Base-by-base conservation (phyloP, 2,329 filamentous ascomycete species). In the Fusarium sp. region DNA sequence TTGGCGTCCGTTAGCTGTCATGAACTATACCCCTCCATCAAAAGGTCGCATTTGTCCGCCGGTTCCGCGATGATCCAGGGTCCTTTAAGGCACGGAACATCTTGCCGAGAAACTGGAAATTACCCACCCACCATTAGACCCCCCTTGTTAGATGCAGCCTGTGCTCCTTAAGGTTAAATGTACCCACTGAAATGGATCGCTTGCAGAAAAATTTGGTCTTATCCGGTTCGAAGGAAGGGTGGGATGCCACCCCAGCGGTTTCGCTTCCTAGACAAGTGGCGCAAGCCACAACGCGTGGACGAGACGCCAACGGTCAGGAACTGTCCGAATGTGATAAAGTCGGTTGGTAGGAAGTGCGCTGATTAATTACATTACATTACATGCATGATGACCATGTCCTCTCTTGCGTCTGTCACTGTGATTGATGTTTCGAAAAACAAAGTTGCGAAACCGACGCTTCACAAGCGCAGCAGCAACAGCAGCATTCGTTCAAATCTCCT, bases 211-310 rank as follows among this genome's bases (percentile, higher is more conserved):
- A 31, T 2, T n/a, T n/a, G 6, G 34, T 58, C 29, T 58, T 38
- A 24, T 35, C 56, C 56, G 56, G 13, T 35, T 31, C 29, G 35
- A 18, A 20, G 56, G 31, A 38, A 59, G 34, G 20, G 22, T 20
- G 54, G 54, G 56, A 56, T 56, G 50, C 56, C 56, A 59, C 31
- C 34, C 56, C 31, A 24, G 22, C 56, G 22, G 31, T 13, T 40
- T 38, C 27, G 29, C 31, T 20, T 56, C 50, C 50, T 22, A 29
- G 50, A 56, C 50, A 31, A 29, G 50, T 56, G 56, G 56, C 56
- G 56, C 56, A 59, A 59, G 56, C 56, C 56, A 59, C 56, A 58
- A 59, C 56, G 56, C 56, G 35, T 24, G 31, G 56, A 56, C 50
- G 56, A 59, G 56, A 59, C 56, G 31, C 35, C 34, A 59, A 24